A percentile compares a stretch with the other conserved stretches of the same genome.
Evolutionary conservation across 257 asterid genomes (phyloP).

Genomic region (Solanum ossicruentum): DNA sequence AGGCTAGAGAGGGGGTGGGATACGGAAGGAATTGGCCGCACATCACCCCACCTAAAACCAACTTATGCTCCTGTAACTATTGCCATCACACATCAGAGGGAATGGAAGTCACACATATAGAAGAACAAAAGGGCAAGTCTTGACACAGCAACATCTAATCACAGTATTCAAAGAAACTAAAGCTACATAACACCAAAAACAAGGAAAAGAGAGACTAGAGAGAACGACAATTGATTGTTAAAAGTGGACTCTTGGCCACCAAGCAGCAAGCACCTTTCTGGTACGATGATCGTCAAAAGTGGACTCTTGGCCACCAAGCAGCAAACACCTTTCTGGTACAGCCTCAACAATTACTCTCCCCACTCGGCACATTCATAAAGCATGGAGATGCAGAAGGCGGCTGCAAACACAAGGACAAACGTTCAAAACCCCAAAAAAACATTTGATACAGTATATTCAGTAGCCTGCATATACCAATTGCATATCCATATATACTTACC

Average conservation of each 20-base stretch:
- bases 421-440: neutral
- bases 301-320: neutral
- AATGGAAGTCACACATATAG: neutral
- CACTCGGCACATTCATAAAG: neutral
- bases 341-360: neutral
- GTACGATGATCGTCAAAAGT: neutral
- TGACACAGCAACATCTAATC: neutral
- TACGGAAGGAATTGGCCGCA: neutral
- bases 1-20: neutral
- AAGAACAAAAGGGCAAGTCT: neutral
- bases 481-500: neutral
- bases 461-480: neutral
- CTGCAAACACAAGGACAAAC: neutral
- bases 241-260: neutral
- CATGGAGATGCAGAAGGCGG: neutral
- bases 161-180: neutral
- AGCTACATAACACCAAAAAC: neutral
- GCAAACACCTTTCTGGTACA: neutral
- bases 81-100: neutral
- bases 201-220: neutral
- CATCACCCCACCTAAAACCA: neutral
- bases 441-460: neutral
- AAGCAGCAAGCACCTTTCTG: neutral
- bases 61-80: neutral
- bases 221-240: neutral